Evolutionary conservation across 352 stramenopile genomes (phyloP).

Genomic region (Phytophthora citricola): DNA sequence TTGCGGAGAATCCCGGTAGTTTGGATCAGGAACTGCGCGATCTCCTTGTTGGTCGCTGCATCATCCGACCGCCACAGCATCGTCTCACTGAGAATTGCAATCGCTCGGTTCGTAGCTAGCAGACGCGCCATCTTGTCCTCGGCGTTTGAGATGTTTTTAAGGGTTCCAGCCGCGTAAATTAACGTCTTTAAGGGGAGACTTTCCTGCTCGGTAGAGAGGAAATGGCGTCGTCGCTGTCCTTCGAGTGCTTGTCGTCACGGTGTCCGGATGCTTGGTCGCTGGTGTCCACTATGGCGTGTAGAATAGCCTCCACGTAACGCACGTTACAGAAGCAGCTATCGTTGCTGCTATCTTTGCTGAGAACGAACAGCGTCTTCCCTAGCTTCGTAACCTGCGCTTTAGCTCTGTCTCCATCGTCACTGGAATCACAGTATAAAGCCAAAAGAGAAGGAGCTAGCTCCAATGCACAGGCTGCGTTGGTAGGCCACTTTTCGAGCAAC

Average conservation of each 20-base stretch:
- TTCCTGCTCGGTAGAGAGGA: neutral
- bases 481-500: conserved; percentile 43
- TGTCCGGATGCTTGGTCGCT: conserved; percentile 13
- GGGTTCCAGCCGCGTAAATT: conserved; percentile 71
- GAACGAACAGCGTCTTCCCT: conserved; percentile 71
- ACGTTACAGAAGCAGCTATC: conserved; percentile 72
- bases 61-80: conserved; percentile 50
- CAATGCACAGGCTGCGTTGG: conserved; percentile 41
- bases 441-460: conserved; percentile 50
- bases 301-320: conserved; percentile 63
- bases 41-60: conserved; percentile 45
- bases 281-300: conserved; percentile 45
- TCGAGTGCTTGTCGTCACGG: conserved; percentile 10
- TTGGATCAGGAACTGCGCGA: conserved; percentile 79
- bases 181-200: conserved; percentile 44
- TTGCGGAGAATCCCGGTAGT: conserved; percentile 73
- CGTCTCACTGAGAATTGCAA: conserved; percentile 59
- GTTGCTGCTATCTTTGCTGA: conserved; percentile 77
- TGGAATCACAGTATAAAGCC: conserved; percentile 36
- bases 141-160: conserved; percentile 78
- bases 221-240: conserved; percentile 8
- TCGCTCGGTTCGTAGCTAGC: conserved; percentile 67
- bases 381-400: conserved; percentile 36
- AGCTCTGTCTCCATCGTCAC: conserved; percentile 7
- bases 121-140: conserved; percentile 68